A percentile compares a stretch with the other conserved stretches of the same genome.
phyloP scores from a whole-genome alignment of 192 early-diverging fungal genomes.

The Geosiphon pyriformis region DNA sequence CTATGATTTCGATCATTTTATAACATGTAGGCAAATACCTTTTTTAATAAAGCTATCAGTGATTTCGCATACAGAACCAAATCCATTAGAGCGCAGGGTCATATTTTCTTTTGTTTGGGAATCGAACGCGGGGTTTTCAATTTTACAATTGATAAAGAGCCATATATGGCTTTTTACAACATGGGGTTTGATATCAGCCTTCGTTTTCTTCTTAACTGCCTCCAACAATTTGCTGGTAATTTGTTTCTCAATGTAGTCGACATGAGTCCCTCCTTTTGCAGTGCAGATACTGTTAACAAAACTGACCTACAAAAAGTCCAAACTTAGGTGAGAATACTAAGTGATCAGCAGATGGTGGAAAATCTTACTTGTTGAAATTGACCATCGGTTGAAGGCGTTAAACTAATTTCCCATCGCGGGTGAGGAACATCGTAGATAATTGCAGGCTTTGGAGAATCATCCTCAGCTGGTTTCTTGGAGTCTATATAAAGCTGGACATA shows the following conservation, averaged over 20 bases:
- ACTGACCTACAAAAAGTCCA: slow-evolving; percentile 48
- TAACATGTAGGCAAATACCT: slow-evolving; percentile 32
- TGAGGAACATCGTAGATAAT: slow-evolving; percentile 72
- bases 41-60: slow-evolving; percentile 78
- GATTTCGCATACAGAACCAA: slow-evolving; percentile 75
- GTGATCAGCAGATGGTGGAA: too few species aligned
- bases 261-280: slow-evolving; percentile 87
- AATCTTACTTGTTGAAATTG: slow-evolving; percentile 87
- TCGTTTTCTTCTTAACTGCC: slow-evolving; percentile 68
- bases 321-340: too few species aligned
- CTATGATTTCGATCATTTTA: not conserved
- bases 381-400: slow-evolving; percentile 79
- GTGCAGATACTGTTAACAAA: slow-evolving; percentile 98
- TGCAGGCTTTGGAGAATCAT: slow-evolving; percentile 34
- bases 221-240: slow-evolving; percentile 65
- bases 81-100: slow-evolving; percentile 68
- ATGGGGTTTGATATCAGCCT: slow-evolving; percentile 61
- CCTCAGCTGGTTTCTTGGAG: slow-evolving; percentile 23
- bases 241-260: slow-evolving; percentile 77
- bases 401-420: slow-evolving; percentile 91
- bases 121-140: slow-evolving; percentile 94
- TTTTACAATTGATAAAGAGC: slow-evolving; percentile 90
- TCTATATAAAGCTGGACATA: slow-evolving; percentile 77
- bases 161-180: slow-evolving; percentile 88
- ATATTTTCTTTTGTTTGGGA: slow-evolving; percentile 97